A percentile compares a stretch with the other conserved stretches of the same genome.
Evolutionary conservation across 164 flowering plant genomes (phyloP).

Genomic region (Saururus chinensis): DNA sequence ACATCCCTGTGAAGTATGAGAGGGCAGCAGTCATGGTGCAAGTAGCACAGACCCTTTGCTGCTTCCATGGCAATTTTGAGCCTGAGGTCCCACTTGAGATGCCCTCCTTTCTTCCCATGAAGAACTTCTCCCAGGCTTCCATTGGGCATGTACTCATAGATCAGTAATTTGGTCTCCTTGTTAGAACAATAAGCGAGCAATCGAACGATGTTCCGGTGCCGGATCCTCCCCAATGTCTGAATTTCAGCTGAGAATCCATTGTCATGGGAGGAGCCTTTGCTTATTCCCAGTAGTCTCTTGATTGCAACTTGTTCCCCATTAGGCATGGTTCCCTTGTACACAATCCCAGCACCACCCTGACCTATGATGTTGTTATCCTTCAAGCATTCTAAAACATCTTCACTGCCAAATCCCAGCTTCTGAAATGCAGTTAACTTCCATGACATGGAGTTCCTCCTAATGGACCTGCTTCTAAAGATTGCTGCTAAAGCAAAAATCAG

Average conservation of each 20-base stretch:
- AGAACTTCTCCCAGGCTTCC: constrained; percentile 72
- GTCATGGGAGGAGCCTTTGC: constrained; percentile 55
- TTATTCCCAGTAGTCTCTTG: constrained; percentile 43
- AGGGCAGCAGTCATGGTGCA: constrained; percentile 81
- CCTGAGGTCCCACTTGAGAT: constrained; percentile 52
- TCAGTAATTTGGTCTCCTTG: constrained; percentile 52
- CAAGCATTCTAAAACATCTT: constrained; percentile 49
- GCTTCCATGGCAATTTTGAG: constrained; percentile 58
- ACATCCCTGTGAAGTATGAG: constrained; percentile 65
- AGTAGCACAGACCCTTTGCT: constrained; percentile 60
- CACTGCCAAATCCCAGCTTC: constrained; percentile 38
- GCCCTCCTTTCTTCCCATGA: constrained; percentile 57
- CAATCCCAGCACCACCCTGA: constrained; percentile 76
- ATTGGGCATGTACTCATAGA: constrained; percentile 77
- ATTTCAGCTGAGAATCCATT: constrained; percentile 61
- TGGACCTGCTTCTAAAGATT: constrained; percentile 32
- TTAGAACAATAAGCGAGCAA: constrained; percentile 54
- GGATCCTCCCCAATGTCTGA: constrained; percentile 47
- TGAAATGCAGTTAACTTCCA: constrained; percentile 78
- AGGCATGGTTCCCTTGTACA: constrained; percentile 49
- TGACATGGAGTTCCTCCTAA: constrained; percentile 16
- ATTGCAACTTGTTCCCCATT: constrained; percentile 60
- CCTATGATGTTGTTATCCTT: constrained; percentile 62
- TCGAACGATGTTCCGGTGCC: constrained; percentile 65
- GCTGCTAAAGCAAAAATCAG: constrained; percentile 37